Percentiles rank a stretch among this genome's conserved stretches.
These are phyloP conservation scores for Neurospora sublineolata DNA, from an alignment of 495 filamentous ascomycete genomes.

Conservation along the genomic window DNA sequence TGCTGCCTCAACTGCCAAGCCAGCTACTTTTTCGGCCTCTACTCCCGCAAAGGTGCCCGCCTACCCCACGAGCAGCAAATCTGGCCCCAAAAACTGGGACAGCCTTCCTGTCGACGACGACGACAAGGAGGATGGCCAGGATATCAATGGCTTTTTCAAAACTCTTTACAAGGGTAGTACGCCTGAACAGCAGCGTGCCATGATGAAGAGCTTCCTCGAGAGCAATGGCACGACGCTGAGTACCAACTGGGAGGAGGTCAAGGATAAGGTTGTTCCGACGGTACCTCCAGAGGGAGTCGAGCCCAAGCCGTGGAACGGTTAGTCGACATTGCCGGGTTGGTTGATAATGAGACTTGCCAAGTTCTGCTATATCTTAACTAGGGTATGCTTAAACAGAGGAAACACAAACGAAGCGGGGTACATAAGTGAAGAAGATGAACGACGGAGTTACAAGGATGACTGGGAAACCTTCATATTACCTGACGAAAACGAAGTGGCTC, in stretches of 20 bases:
- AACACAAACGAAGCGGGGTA: neutral
- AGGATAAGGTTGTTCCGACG: conserved; percentile 57
- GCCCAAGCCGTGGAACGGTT: conserved; percentile 51
- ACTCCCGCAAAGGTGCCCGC: conserved; percentile 31
- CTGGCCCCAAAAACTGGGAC: conserved; percentile 88
- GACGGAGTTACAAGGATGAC: neutral
- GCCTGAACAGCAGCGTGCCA: conserved; percentile 73
- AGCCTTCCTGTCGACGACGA: conserved; percentile 45
- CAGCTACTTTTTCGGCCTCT: neutral
- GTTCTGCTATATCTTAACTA: neutral
- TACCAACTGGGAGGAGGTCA: conserved; percentile 85
- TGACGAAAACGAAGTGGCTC: neutral
- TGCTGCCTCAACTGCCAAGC: neutral
- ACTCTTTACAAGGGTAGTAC: conserved; percentile 71
- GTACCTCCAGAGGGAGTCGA: conserved; percentile 66
- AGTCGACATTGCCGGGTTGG: neutral
- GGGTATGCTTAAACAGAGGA: neutral
- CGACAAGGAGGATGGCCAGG: conserved; percentile 51
- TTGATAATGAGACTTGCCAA: neutral
- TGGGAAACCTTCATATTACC: neutral
- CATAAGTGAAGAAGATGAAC: neutral
- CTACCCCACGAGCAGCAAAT: conserved; percentile 83
- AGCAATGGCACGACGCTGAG: conserved; percentile 88
- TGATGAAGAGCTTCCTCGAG: conserved; percentile 96
- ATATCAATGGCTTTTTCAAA: conserved; percentile 86